Conservation (phyloP, 164 flowering plant species). For the Amborella trichopoda region DNA sequence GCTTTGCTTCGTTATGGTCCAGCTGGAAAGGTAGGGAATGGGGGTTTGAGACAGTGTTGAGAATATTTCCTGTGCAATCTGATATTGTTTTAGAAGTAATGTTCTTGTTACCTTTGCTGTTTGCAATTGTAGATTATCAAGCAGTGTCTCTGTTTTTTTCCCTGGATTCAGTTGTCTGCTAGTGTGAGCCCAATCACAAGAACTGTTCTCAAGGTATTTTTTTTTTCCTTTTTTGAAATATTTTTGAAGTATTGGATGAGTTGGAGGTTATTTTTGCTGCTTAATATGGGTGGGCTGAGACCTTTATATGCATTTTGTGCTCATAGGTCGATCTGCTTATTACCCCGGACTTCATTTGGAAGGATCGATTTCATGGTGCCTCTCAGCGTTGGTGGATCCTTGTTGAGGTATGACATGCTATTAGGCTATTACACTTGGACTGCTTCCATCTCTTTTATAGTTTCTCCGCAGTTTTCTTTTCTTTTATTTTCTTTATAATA, state of each 20-base stretch:
- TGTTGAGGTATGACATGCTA: slow-evolving; percentile 88
- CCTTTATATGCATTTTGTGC: too few species aligned
- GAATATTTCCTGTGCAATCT: not conserved
- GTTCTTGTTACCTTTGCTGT: slow-evolving; percentile 1
- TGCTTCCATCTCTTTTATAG: too few species aligned
- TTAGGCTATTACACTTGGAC: too few species aligned
- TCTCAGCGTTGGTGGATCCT: slow-evolving; percentile 91
- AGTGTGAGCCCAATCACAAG: slow-evolving; percentile 97
- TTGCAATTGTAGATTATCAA: slow-evolving; percentile 54
- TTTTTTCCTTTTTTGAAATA: not conserved
- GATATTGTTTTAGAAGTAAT: not conserved
- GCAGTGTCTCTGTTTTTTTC: slow-evolving; percentile 82
- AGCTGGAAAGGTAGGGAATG: slow-evolving; percentile 68
- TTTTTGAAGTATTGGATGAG: not conserved
- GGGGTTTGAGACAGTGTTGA: not conserved
- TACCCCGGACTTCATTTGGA: slow-evolving; percentile 83
- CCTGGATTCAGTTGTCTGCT: slow-evolving; percentile 71
- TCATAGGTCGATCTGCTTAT: slow-evolving; percentile 76
- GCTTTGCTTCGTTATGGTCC: slow-evolving; percentile 76
- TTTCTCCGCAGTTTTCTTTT: too few species aligned
- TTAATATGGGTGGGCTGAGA: not conserved
- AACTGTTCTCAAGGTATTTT: slow-evolving; percentile 85
- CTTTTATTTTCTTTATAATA: too few species aligned
- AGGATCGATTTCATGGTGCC: slow-evolving; percentile 93
- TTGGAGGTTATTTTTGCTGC: not conserved